A percentile compares a stretch with the other conserved stretches of the same genome.
Conservation (phyloP, 441 rosid genomes). For the Theobroma grandiflorum region DNA sequence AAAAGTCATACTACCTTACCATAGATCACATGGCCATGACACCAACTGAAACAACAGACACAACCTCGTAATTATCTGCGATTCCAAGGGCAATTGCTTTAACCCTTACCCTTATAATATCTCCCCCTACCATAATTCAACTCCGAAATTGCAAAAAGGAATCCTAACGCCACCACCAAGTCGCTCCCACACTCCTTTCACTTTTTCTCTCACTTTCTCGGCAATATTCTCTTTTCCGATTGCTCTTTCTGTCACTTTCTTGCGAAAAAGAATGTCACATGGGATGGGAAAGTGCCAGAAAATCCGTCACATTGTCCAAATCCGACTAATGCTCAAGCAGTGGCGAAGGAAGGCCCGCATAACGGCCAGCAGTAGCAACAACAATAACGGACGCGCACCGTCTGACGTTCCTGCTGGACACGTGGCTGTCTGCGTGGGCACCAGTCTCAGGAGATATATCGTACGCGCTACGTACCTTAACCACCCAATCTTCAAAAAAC, state of each 20-base stretch:
- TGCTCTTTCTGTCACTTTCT: constrained; percentile 32
- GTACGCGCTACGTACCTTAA: constrained; percentile 86
- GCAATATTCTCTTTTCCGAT: neutral
- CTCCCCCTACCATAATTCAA: neutral
- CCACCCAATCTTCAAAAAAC: constrained; percentile 72
- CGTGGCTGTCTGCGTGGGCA: constrained; percentile 71
- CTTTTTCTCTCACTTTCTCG: constrained; percentile 21
- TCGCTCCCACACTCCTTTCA: neutral
- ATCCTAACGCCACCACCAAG: neutral
- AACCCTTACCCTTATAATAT: neutral
- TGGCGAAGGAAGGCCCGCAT: constrained; percentile 71
- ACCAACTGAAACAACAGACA: constrained; percentile 22
- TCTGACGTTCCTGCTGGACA: constrained; percentile 81
- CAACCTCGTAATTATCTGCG: constrained; percentile 49
- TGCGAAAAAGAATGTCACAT: constrained; percentile 28
- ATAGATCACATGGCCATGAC: constrained; percentile 37
- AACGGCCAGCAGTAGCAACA: constrained; percentile 28
- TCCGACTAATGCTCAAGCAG: constrained; percentile 77
- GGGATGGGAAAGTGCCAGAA: constrained; percentile 50
- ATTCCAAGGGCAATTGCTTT: constrained; percentile 21
- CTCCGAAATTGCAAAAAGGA: too few relatives aligned
- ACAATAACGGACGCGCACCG: constrained; percentile 34
- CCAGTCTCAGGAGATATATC: constrained; percentile 64
- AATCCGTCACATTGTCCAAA: constrained; percentile 72
- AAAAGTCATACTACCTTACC: neutral